Evolutionary conservation across 2,329 filamentous ascomycete species (phyloP).

Genomic region (Pyricularia pennisetigena): DNA sequence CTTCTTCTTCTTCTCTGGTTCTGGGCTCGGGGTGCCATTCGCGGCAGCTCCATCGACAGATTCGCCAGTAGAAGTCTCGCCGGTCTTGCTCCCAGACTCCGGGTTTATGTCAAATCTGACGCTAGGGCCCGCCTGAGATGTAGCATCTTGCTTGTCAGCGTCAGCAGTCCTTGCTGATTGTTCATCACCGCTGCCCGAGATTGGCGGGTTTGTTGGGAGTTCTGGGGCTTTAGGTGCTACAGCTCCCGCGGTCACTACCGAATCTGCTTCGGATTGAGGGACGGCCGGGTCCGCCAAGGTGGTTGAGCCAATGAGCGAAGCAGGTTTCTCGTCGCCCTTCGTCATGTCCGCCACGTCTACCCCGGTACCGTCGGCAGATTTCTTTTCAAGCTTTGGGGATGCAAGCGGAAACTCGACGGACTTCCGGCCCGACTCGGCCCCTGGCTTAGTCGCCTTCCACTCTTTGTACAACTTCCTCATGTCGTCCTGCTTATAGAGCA

Average conservation of each 20-base stretch:
- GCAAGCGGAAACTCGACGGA: neutral
- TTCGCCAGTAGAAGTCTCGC: slow-evolving; percentile 5
- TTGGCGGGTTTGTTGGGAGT: neutral
- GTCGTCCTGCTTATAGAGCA: slow-evolving; percentile 27
- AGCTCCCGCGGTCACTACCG: neutral
- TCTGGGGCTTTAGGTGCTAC: neutral
- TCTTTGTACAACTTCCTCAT: slow-evolving; percentile 12
- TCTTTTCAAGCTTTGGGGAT: neutral
- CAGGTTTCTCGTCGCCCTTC: neutral
- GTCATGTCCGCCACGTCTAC: neutral
- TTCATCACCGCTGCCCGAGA: neutral
- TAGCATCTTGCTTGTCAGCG: neutral
- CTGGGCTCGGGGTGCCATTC: neutral
- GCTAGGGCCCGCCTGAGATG: neutral
- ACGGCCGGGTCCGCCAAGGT: neutral
- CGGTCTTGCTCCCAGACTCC: neutral
- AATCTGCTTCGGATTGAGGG: neutral
- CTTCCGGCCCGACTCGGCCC: neutral
- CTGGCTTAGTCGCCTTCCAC: slow-evolving; percentile 7
- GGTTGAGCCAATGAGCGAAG: neutral
- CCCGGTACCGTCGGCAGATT: neutral
- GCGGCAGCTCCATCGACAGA: neutral
- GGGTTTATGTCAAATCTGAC: neutral
- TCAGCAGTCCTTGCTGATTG: neutral
- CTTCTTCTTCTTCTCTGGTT: slow-evolving; percentile 48